Conservation (phyloP, 441 rosid species). For the Populus trichocarpa region DNA sequence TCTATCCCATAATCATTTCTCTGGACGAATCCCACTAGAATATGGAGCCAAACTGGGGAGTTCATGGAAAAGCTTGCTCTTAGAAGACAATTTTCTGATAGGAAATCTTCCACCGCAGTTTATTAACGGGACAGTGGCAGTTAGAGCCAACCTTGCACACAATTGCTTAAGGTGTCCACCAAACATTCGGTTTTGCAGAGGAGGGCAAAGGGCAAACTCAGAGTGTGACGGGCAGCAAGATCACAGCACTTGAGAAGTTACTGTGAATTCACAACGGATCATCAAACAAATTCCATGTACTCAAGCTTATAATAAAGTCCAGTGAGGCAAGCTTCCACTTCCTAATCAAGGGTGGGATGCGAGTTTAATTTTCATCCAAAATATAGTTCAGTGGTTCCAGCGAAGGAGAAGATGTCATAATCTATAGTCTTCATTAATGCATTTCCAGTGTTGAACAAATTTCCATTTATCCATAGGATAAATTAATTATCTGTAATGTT, state of each 20-base stretch:
- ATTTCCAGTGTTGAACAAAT: background rate
- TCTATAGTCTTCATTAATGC: background rate
- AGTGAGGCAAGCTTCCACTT: background rate
- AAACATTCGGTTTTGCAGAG: conserved; percentile 35
- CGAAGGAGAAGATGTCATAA: background rate
- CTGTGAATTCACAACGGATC: background rate
- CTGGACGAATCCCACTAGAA: conserved; percentile 37
- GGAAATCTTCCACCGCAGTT: conserved; percentile 51
- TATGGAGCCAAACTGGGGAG: conserved; percentile 40
- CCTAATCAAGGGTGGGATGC: background rate
- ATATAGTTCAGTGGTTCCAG: background rate
- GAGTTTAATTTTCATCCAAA: background rate
- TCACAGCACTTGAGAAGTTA: background rate
- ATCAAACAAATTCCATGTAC: background rate
- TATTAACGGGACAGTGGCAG: conserved; percentile 7
- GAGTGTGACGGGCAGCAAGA: conserved; percentile 30
- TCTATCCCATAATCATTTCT: conserved; percentile 38
- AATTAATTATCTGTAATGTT: background rate
- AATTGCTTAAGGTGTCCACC: conserved; percentile 46
- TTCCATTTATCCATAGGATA: background rate
- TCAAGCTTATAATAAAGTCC: background rate
- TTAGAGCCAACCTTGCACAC: conserved; percentile 48
- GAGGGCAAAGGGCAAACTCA: conserved; percentile 42
- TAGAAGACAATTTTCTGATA: conserved; percentile 46
- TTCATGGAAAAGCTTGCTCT: conserved; percentile 49